These are phyloP conservation scores for Talaromyces trachyspermus DNA, from an alignment of 495 filamentous ascomycete species.

Conservation along the genomic window DNA sequence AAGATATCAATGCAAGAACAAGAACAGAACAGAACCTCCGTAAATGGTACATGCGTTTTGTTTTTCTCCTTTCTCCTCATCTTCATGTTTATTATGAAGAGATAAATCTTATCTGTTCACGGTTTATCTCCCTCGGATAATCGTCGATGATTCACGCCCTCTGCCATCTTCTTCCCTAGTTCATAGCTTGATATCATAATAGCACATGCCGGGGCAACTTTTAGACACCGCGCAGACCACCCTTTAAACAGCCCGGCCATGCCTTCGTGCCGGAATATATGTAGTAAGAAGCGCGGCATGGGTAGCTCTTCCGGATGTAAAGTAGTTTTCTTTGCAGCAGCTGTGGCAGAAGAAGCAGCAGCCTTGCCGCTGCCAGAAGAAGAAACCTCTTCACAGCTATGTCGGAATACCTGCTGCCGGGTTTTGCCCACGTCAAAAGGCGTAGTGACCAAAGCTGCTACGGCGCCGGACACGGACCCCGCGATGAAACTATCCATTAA, in stretches of 20 bases:
- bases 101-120: no score
- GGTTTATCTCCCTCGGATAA: constrained; percentile 7
- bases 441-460: constrained; percentile 85
- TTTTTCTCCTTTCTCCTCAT: no score
- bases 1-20: no score
- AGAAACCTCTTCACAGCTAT: constrained; percentile 41
- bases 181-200: constrained; percentile 99
- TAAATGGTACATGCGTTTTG: no score
- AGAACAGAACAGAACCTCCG: no score
- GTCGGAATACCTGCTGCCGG: constrained; percentile 70
- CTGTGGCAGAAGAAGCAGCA: no score
- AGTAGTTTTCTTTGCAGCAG: constrained; percentile 17
- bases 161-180: constrained; percentile 83
- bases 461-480: constrained; percentile 70
- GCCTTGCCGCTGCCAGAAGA: no score
- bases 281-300: constrained; percentile 74
- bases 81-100: no score
- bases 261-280: constrained; percentile 84
- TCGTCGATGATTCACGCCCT: constrained; percentile 67
- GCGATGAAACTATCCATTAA: constrained; percentile 86
- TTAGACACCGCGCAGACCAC: constrained; percentile 83
- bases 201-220: constrained; percentile 94
- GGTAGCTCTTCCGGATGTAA: constrained; percentile 59
- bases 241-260: constrained; percentile 75
- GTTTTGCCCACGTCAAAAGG: constrained; percentile 99